Evolutionary conservation across 345 rosid genomes (phyloP), one percentile per base, ranked within the genome.

Genomic region (Erysimum cheiranthoides): DNA sequence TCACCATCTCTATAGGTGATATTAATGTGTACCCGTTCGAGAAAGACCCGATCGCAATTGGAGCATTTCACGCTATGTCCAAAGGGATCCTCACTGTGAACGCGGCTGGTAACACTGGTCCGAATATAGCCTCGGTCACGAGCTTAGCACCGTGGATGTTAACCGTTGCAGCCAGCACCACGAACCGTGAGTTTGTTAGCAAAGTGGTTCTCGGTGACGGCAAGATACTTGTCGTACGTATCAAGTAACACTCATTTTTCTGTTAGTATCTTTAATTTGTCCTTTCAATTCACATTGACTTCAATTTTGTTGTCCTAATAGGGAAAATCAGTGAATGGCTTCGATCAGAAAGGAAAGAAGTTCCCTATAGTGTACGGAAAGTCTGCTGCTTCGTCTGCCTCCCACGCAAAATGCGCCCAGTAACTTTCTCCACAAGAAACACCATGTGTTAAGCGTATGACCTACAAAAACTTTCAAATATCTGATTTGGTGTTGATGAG

Each of bases 51-150:
- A 51, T 80, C 4, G 82, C 86, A 12, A 82, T 82, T 6, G 84
- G 86, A 2, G 46, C 80, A n/a, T 86, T 83, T 58, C 88, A 85
- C 35, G 86, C 88, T 13, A 68, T 78, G 78, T 35, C 50, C 6
- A 80, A 76, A 39, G 90, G 86, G 9, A 74, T 86, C 5, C 67
- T 86, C 14, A 78, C 84, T 2, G 28, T 61, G 8, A 66, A 83
- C 21, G 16, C 82, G 10, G 88, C 80, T 4, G 85, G 86, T n/a
- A 83, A 85, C 36, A 1, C 4, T 9, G 84, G 86, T 40, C 72
- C 66, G 2, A 4, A 0, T 0, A 0, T 0, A 31, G 13, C 3
- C 5, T 68, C 21, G 32, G 36, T 45, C 2, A 0, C 73, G 2
- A 76, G 84, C 14, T 50, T 79, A 61, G 66, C 9, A 68, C 88